phyloP scores from a whole-genome alignment of 1,284 basidiomycete species.

The Paramarasmius palmivorus region DNA sequence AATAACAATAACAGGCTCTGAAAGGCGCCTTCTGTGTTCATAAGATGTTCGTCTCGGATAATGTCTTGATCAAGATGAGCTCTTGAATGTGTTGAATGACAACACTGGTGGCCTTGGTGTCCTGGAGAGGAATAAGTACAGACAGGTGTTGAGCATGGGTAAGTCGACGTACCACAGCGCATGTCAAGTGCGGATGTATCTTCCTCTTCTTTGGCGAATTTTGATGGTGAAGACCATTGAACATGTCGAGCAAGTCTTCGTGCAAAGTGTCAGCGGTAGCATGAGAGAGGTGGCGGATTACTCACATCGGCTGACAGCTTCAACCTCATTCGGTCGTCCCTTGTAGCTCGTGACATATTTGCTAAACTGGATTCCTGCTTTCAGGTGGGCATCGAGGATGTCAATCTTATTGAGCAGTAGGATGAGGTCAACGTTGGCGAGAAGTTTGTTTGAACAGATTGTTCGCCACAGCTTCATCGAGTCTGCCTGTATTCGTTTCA shows the following conservation, averaged over 20 bases:
- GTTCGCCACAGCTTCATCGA: constrained; percentile 62
- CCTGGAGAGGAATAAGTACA: constrained; percentile 27
- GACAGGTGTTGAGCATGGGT: constrained; percentile 8
- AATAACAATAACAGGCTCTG: neutral
- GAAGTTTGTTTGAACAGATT: constrained; percentile 57
- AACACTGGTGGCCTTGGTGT: constrained; percentile 48
- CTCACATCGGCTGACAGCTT: constrained; percentile 55
- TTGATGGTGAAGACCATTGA: constrained; percentile 49
- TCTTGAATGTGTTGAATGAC: constrained; percentile 50
- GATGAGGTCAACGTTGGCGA: constrained; percentile 53
- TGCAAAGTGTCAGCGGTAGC: neutral
- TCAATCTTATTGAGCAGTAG: constrained; percentile 68
- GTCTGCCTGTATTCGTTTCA: constrained; percentile 41
- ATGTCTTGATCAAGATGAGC: constrained; percentile 34
- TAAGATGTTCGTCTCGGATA: constrained; percentile 33
- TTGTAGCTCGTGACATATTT: constrained; percentile 54
- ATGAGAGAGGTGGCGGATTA: constrained; percentile 9
- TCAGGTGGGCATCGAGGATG: constrained; percentile 54
- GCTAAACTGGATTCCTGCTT: constrained; percentile 51
- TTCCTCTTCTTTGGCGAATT: constrained; percentile 44
- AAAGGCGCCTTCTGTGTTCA: constrained; percentile 16
- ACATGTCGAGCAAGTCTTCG: constrained; percentile 51
- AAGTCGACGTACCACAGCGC: constrained; percentile 46
- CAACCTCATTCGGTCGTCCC: constrained; percentile 49
- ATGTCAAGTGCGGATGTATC: constrained; percentile 53